Evolutionary conservation across 352 stramenopile species (phyloP).

Genomic region (Phytopythium chamaehyphon): DNA sequence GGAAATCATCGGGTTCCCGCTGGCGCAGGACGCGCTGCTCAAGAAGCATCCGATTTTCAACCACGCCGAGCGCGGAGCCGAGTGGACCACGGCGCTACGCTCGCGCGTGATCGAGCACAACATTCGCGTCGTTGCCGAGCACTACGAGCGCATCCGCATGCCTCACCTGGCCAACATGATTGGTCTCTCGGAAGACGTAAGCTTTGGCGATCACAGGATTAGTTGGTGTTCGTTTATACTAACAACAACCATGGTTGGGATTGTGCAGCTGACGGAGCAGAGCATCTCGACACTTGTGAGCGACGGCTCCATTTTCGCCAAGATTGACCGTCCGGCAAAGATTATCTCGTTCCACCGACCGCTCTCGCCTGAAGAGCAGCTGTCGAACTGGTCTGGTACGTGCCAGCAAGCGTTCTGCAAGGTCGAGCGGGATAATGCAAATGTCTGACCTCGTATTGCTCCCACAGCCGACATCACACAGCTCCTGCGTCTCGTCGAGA

Average conservation of each 20-base stretch:
- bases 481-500: constrained; percentile 95
- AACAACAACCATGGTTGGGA: too few species aligned
- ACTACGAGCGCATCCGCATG: constrained; percentile 95
- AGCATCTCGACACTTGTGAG: constrained; percentile 91
- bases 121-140: constrained; percentile 91
- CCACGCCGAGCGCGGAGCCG: constrained; percentile 51
- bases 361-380: constrained; percentile 90
- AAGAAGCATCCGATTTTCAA: constrained; percentile 86
- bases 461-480: constrained; percentile 90
- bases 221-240: too few species aligned
- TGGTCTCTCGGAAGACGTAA: constrained; percentile 85
- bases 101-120: constrained; percentile 97
- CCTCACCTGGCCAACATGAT: constrained; percentile 93
- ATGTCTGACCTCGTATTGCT: constrained; percentile 9
- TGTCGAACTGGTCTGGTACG: constrained; percentile 94
- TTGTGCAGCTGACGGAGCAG: constrained; percentile 54
- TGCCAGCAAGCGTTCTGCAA: not conserved
- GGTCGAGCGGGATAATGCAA: not conserved
- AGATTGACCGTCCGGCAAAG: constrained; percentile 97
- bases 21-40: constrained; percentile 84
- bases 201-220: too few species aligned
- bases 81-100: constrained; percentile 91
- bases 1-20: constrained; percentile 96
- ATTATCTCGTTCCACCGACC: constrained; percentile 92
- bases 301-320: constrained; percentile 92